phyloP scores from a whole-genome alignment of 2,329 filamentous ascomycete genomes.

The Talaromyces atroroseus region DNA sequence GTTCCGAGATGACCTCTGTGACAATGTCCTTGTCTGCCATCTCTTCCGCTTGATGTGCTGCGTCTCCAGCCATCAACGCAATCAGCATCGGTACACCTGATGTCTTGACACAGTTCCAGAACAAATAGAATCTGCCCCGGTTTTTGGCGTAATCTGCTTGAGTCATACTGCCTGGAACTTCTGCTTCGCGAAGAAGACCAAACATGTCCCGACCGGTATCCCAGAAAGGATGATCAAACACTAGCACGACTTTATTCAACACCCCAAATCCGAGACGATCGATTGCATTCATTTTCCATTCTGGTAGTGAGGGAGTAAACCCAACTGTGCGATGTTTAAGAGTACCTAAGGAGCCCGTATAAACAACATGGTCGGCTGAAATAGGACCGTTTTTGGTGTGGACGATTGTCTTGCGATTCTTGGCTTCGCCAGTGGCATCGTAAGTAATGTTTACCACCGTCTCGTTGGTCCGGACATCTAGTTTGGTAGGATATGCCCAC shows the following conservation, averaged over 20 bases:
- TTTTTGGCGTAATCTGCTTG: conserved; percentile 73
- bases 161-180: conserved; percentile 62
- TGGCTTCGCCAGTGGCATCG: conserved; percentile 33
- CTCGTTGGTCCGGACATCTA: conserved; percentile 71
- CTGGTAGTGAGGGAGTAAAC: conserved; percentile 87
- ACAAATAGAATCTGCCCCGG: conserved; percentile 91
- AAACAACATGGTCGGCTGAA: conserved; percentile 84
- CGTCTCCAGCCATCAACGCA: conserved; percentile 91
- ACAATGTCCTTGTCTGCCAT: conserved; percentile 71
- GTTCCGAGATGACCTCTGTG: conserved; percentile 70
- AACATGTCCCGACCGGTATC: conserved; percentile 87
- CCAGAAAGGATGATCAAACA: conserved; percentile 90
- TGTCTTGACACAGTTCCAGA: conserved; percentile 92
- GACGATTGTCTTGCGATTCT: conserved; percentile 52
- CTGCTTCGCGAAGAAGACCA: conserved; percentile 74
- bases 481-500: conserved; percentile 66
- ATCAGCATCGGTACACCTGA: conserved; percentile 83
- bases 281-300: conserved; percentile 78
- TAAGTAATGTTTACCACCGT: conserved; percentile 70
- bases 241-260: conserved; percentile 89
- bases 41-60: conserved; percentile 80
- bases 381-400: conserved; percentile 73
- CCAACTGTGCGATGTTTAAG: conserved; percentile 71
- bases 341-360: conserved; percentile 85
- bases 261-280: conserved; percentile 83